Base-by-base conservation (phyloP, 2,329 filamentous ascomycete species). In the Fusarium luffae region DNA sequence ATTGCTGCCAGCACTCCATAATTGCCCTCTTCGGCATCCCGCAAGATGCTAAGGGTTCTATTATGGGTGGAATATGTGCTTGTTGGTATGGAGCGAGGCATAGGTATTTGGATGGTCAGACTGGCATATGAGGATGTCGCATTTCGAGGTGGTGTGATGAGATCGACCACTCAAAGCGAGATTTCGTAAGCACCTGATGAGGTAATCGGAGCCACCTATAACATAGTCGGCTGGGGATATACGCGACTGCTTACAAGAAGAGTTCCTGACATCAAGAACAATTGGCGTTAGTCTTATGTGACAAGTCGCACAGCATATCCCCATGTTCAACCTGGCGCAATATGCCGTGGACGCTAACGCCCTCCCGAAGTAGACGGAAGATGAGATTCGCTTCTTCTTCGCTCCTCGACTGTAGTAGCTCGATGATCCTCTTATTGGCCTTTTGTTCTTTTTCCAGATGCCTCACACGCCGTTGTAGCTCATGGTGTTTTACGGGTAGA, bases 1-100 rank as follows among this genome's bases (percentile, higher is more conserved):
- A 71, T 58, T n/a, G 61, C 65, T 43, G 64, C 57, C 11, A 69
- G 12, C 1, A 69, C 64, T 13, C 68, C 60, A 19, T 66, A 71
- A 2, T 66, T 34, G 0, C 43, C 68, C 13, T 30, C 23, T 14
- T 28, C 37, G 4, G 64, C 64, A 40, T 60, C 19, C 6, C 63
- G 25, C 3, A 71, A 16, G 7, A 71, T 66, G 4, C 27, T 3
- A 10, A 66, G 16, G 4, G 59, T 66, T 18, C 50, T 25, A 12
- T 68, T 68, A 1, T 37, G 34, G 10, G 5, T 37, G 18, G 27
- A 50, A 4, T 14, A 4, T 9, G 14, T 47, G 6, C 14, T 44
- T 5, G 5, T 23, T 23, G 19, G 14, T 14, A 7, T 4, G 3
- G 18, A 5, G 7, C 32, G 21, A 3, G 28, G 1, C 47, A 65